These are phyloP conservation scores for Sphaerobolus stellatus DNA, from an alignment of 1,284 basidiomycete species.

Conservation along the genomic window DNA sequence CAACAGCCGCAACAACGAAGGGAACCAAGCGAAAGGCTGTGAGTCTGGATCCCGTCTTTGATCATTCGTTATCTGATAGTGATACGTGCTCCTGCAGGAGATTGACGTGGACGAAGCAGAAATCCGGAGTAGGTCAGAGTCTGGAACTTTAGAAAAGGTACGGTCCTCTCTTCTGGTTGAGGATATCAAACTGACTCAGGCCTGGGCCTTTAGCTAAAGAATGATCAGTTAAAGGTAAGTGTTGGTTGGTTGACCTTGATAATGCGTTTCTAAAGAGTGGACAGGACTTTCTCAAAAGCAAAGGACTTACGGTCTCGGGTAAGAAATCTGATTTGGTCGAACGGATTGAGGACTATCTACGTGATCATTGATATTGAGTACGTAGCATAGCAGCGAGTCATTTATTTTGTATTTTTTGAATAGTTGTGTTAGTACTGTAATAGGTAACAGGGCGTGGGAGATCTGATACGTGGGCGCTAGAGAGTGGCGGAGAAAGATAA, in stretches of 20 bases:
- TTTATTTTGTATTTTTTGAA: no score
- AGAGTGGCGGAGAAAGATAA: background rate
- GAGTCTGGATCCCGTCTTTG: slow-evolving; percentile 28
- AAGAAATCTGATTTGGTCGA: slow-evolving; percentile 71
- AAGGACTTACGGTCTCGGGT: slow-evolving; percentile 57
- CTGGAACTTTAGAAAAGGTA: slow-evolving; percentile 65
- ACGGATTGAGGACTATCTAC: slow-evolving; percentile 60
- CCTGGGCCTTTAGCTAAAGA: slow-evolving; percentile 54
- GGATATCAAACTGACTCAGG: slow-evolving; percentile 15
- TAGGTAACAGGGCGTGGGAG: background rate
- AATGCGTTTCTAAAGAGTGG: background rate
- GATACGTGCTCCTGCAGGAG: slow-evolving; percentile 43
- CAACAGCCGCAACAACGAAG: no score
- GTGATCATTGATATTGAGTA: slow-evolving; percentile 34
- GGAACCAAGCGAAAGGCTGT: slow-evolving; percentile 71
- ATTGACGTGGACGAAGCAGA: slow-evolving; percentile 62
- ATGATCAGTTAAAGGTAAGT: slow-evolving; percentile 73
- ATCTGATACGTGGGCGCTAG: background rate
- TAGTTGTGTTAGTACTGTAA: no score
- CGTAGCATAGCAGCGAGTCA: no score
- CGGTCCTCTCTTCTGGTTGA: slow-evolving; percentile 22
- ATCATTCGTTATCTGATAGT: slow-evolving; percentile 5
- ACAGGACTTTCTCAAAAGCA: slow-evolving; percentile 69
- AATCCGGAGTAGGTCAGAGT: slow-evolving; percentile 61
- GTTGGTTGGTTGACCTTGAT: background rate